These are phyloP conservation scores for Sclerotinia trifoliorum DNA, from an alignment of 2,329 filamentous ascomycete genomes.

Conservation along the genomic window DNA sequence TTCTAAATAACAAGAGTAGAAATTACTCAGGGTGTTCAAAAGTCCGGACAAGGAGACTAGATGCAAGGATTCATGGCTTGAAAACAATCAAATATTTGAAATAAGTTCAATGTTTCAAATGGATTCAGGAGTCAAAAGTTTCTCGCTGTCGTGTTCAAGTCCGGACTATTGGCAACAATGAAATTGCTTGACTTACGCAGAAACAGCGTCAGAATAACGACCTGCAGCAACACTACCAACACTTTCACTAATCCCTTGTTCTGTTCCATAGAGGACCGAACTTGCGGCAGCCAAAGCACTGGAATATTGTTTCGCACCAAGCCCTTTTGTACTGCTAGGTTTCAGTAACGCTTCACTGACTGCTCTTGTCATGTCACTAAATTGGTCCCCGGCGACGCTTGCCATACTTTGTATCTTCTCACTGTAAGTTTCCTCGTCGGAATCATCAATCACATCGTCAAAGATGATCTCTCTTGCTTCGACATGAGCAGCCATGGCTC, in stretches of 20 bases:
- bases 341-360: slow-evolving; percentile 55
- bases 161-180: no score
- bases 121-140: no score
- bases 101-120: no score
- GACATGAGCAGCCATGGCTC: slow-evolving; percentile 42
- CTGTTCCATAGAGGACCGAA: slow-evolving; percentile 52
- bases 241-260: slow-evolving; percentile 45
- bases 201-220: slow-evolving; percentile 56
- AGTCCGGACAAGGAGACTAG: no score
- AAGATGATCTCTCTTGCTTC: slow-evolving; percentile 51
- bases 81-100: no score
- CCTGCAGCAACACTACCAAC: slow-evolving; percentile 52
- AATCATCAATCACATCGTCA: slow-evolving; percentile 48
- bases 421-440: slow-evolving; percentile 47
- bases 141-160: no score
- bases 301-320: slow-evolving; percentile 56
- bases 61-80: no score
- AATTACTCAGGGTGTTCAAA: background rate
- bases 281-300: slow-evolving; percentile 57
- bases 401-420: slow-evolving; percentile 52
- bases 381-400: slow-evolving; percentile 52
- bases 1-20: slow-evolving; percentile 23
- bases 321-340: slow-evolving; percentile 44
- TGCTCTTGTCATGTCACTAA: slow-evolving; percentile 53
- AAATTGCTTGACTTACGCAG: slow-evolving; percentile 46